phyloP scores from a whole-genome alignment of 495 filamentous ascomycete genomes.

The Hypoxylon fuscum region DNA sequence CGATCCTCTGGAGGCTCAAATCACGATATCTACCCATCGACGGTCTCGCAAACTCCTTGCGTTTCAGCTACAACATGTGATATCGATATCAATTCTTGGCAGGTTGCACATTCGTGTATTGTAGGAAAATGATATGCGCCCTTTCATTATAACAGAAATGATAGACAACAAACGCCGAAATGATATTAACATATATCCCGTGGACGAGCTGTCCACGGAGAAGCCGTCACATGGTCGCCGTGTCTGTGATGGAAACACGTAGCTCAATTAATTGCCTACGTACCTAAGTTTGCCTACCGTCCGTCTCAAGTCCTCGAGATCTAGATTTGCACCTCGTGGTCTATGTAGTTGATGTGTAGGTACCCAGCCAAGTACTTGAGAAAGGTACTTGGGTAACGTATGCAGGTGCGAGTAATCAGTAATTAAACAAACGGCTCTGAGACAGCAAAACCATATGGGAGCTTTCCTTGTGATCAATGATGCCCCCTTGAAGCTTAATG shows the following conservation, averaged over 20 bases:
- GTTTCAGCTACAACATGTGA: conserved; percentile 6
- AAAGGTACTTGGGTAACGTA: neutral
- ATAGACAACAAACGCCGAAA: conserved; percentile 22
- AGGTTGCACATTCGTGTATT: conserved; percentile 1
- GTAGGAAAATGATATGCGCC: conserved; percentile 8
- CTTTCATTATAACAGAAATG: no score
- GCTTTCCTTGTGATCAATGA: conserved; percentile 21
- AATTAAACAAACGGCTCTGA: conserved; percentile 29
- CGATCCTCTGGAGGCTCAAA: conserved; percentile 20
- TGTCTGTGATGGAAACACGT: neutral
- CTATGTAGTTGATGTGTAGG: conserved; percentile 3
- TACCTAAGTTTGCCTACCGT: conserved; percentile 1
- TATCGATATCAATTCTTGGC: neutral
- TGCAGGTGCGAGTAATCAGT: conserved; percentile 21
- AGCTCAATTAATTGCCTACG: conserved; percentile 8
- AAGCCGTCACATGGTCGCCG: conserved; percentile 15
- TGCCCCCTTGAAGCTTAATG: conserved; percentile 2
- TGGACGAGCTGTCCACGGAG: conserved; percentile 8
- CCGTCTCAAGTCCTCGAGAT: conserved; percentile 6
- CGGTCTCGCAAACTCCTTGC: conserved; percentile 12
- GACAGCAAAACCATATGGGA: conserved; percentile 3
- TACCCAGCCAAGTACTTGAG: neutral
- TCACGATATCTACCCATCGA: conserved; percentile 23
- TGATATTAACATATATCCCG: conserved; percentile 6
- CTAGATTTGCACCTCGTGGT: conserved; percentile 30